Evolutionary conservation across 371 early-diverging fungal species (phyloP), one percentile per base, ranked within the genome.

Genomic region (Rhizopus arrhizus): DNA sequence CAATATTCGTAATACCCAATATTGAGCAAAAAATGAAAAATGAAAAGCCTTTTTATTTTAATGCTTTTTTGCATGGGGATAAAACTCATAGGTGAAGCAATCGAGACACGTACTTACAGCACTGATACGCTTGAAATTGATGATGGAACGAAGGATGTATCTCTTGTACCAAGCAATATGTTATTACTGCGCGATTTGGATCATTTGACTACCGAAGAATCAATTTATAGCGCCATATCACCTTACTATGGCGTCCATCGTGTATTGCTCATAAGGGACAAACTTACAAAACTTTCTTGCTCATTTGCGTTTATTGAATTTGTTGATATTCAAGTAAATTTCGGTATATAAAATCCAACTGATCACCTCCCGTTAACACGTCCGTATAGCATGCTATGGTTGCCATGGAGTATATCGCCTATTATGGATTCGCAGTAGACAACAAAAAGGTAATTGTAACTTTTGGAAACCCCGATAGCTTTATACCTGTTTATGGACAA

Each of bases 271-370:
- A 75, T 86, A 33, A 68, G 75, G 41, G 86, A 85, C 53, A 76
- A 85, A 28, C n/a, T 74, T 57, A 82, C 80, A 16, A 71, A 73
- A 28, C 72, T 83, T 66, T 81, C 83, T 16, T 80, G 77, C 53
- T 83, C 81, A 31, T 86, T 83, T 64, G 85, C 81, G 2, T 85
- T 85, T 73, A 59, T 81, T 12, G 84, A 83, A 60, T 84, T 80
- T 59, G 32, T 52, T 11, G 68, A 68, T 65, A 65, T 64, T 5
- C 60, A 71, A 43, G 76, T 80, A 68, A 45, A 46, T 22, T 3
- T 22, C 22, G 22, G 22, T 22, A 22, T 22, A 22, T 22, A 22
- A 22, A 22, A 22, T 22, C 22, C 22, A 22, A 22, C 22, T 0
- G 22, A 22, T 22, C 22, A 22, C 22, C 22, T 22, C 22, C 22